Evolutionary conservation across 2,329 filamentous ascomycete species (phyloP), one percentile per base, ranked within the genome.

Genomic region (Alternaria gansuensis): DNA sequence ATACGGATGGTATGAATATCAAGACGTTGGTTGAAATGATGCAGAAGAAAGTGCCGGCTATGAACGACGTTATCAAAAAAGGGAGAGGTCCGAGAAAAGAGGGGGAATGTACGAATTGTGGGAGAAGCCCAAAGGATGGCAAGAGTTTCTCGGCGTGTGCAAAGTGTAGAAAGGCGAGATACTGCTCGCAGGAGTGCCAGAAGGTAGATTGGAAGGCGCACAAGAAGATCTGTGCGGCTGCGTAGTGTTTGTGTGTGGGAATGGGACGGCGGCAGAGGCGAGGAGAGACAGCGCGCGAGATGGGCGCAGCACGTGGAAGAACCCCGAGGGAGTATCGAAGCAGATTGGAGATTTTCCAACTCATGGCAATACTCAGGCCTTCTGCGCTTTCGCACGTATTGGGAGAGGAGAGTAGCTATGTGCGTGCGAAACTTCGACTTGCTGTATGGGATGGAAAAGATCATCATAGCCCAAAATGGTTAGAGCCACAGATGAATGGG

Each of bases 181-280:
- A 67, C 37, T 67, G 63, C 43, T 50, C 40, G 10, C 40, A 57
- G 24, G 60, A 60, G 23, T 67, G 64, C 46, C 59, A 66, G 31
- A 65, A 54, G 57, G 62, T 60, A 29, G 62, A 65, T 26, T 66
- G 64, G 64, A 62, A 51, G 51, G 54, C n/a, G 13, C 64, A 66
- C 31, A 66, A 59, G 57, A 63, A 59, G 52, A 17, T n/a, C 4
- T 66, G 64, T 29, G 40, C 34, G 28, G 45, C 55, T 24, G 17
- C 34, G 14, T 57, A 57, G n/a, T 13, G 37, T 8, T 10, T 7
- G 28, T 17, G 36, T 11, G n/a, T 21, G 33, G 13, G 24, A 14
- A 29, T 36, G 13, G 49, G 13, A 29, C 21, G 5, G n/a, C 8
- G 21, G 11, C 13, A 40, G 9, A 40, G 9, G 7, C 7, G 33